Evolutionary conservation across 345 rosid genomes (phyloP).

Genomic region (Isatis tinctoria): DNA sequence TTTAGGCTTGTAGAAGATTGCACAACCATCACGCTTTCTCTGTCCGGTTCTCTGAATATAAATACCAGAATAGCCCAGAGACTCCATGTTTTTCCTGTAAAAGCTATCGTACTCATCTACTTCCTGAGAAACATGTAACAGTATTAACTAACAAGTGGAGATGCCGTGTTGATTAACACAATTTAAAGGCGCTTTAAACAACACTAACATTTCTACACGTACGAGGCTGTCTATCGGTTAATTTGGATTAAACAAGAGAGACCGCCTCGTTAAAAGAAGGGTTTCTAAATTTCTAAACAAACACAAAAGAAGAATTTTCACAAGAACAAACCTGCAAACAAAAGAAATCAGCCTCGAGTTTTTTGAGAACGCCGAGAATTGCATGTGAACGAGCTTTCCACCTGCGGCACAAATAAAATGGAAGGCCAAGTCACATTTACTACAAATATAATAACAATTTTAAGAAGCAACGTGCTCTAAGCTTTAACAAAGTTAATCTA

Average conservation of each 20-base stretch:
- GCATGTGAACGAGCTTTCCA: constrained; percentile 88
- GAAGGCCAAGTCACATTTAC: not conserved
- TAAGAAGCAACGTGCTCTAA: not conserved
- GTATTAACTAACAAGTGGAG: constrained; percentile 6
- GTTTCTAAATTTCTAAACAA: not conserved
- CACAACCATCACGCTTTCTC: constrained; percentile 89
- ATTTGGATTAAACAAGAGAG: not conserved
- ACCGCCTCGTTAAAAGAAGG: not conserved
- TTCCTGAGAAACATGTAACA: constrained; percentile 53
- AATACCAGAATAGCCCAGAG: constrained; percentile 61
- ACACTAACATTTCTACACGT: not conserved
- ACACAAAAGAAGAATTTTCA: not conserved
- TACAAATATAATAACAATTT: not conserved
- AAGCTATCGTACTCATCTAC: constrained; percentile 77
- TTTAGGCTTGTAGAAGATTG: constrained; percentile 67
- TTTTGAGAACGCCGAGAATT: constrained; percentile 54
- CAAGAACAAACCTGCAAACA: constrained; percentile 67
- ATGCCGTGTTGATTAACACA: not conserved
- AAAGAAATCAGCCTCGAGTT: constrained; percentile 63
- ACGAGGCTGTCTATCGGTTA: not conserved
- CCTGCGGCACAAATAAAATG: constrained; percentile 36
- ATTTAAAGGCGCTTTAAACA: not conserved
- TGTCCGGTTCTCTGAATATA: constrained; percentile 77
- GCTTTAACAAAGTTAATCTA: not conserved
- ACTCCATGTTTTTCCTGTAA: constrained; percentile 63